Evolutionary conservation across 78 protist species (phyloP), one percentile per base, ranked within the genome.

Genomic region (Dictyostelium purpureum): DNA sequence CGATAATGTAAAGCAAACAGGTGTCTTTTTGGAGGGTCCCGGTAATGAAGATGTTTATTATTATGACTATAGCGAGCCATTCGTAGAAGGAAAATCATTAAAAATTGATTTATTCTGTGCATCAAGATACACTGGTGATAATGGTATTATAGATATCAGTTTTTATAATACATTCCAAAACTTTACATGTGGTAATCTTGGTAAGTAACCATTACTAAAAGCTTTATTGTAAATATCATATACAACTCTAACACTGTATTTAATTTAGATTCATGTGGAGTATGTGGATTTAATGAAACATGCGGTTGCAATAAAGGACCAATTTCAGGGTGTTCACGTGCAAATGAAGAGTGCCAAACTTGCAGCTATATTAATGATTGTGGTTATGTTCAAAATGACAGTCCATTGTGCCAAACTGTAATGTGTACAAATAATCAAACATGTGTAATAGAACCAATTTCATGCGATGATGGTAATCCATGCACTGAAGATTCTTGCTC

Each of bases 401-500:
- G n/a, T 54, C 63, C 63, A 54, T 54, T 54, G 6, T 54, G 63
- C n/a, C n/a, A 24, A 54, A 54, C n/a, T 54, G 63, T 54, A n/a
- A 54, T n/a, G n/a, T 54, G 63, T 54, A n/a, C 63, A n/a, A 35
- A 38, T 37, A 54, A 26, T 56, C 42, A 38, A 42, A n/a, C 66
- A 11, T 76, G 82, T 56, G 19, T 35, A 21, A 16, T 38, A 18
- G n/a, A 16, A 21, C 82, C 82, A 49, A 38, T 52, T 3, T 14
- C 11, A 9, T 76, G 82, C 37, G 42, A 76, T 16, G 82, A 76
- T 56, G n/a, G n/a, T n/a, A 37, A 76, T 38, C 18, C 18, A 37
- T 76, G 82, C 37, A 76, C 82, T 6, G 18, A 35, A 19, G 82
- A 76, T 11, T 38, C 24, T 21, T 76, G 82, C 54, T 18, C 19